These are phyloP conservation scores for Orbilia brochopaga DNA, from an alignment of 2,329 filamentous ascomycete species.

Conservation along the genomic window DNA sequence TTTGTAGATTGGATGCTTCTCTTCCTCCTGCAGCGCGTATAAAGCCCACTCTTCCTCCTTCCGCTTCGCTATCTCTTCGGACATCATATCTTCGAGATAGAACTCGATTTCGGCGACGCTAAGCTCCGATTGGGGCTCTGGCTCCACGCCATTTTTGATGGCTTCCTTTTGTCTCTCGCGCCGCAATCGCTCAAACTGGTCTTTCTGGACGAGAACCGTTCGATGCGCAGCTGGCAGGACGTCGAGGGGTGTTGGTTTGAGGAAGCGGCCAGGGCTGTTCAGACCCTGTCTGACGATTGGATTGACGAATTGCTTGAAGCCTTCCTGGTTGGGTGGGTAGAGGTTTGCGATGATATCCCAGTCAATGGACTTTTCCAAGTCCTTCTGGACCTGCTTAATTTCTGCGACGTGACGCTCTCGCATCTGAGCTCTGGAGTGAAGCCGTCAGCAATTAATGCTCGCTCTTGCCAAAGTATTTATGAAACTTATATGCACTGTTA, in stretches of 20 bases:
- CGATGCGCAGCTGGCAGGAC: conserved; percentile 15
- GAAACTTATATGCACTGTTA: too few relatives aligned
- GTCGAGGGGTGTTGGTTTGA: conserved; percentile 34
- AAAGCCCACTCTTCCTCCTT: conserved; percentile 23
- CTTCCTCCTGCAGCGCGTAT: conserved; percentile 28
- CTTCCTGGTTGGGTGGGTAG: conserved; percentile 14
- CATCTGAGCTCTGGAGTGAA: conserved; percentile 6
- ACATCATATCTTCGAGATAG: conserved; percentile 16
- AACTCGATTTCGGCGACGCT: conserved; percentile 23
- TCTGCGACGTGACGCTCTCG: conserved; percentile 20
- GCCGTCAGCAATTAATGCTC: not conserved
- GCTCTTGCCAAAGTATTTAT: too few relatives aligned
- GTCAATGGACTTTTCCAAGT: conserved; percentile 22
- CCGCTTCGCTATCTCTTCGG: conserved; percentile 19
- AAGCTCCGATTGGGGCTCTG: conserved; percentile 16
- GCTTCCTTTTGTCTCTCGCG: not conserved
- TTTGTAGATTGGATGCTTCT: conserved; percentile 29
- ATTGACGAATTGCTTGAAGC: conserved; percentile 12
- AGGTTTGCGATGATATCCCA: conserved; percentile 19
- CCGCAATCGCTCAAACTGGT: conserved; percentile 22
- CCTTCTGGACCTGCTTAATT: conserved; percentile 17
- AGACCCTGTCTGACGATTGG: conserved; percentile 7
- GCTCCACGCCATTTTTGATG: conserved; percentile 16
- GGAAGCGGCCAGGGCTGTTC: conserved; percentile 20
- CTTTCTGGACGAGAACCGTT: conserved; percentile 27